Evolutionary conservation across 1,139 yeast species (phyloP).

Genomic region (Debaryomyces fabryi): DNA sequence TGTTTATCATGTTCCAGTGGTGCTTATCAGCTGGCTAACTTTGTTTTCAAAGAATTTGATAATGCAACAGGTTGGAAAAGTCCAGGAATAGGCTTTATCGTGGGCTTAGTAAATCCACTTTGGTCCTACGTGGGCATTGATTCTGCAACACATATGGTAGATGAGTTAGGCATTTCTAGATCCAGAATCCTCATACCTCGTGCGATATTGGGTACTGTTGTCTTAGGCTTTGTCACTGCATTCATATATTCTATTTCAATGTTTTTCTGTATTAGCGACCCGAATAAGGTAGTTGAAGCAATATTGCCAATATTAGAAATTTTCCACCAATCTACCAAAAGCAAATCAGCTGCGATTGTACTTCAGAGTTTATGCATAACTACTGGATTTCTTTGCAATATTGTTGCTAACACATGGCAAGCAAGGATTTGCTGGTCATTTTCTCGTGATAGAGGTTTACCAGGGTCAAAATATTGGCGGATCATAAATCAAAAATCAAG

Average conservation of each 20-base stretch:
- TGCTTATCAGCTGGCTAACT: constrained; percentile 54
- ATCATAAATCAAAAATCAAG: constrained; percentile 32
- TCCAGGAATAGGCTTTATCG: constrained; percentile 62
- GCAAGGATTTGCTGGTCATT: constrained; percentile 79
- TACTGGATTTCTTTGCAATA: constrained; percentile 71
- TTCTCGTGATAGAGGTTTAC: constrained; percentile 61
- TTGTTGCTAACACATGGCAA: constrained; percentile 77
- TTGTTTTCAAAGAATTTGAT: constrained; percentile 62
- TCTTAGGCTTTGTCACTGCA: constrained; percentile 65
- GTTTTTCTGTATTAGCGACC: constrained; percentile 61
- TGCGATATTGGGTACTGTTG: constrained; percentile 65
- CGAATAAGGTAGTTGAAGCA: constrained; percentile 50
- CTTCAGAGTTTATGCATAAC: constrained; percentile 59
- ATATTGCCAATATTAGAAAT: constrained; percentile 68
- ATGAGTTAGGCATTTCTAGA: constrained; percentile 57
- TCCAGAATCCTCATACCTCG: constrained; percentile 58
- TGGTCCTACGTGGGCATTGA: constrained; percentile 74
- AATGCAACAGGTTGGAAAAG: constrained; percentile 70
- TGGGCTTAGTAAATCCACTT: constrained; percentile 67
- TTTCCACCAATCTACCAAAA: constrained; percentile 57
- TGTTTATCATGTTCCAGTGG: constrained; percentile 58
- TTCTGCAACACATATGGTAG: constrained; percentile 72
- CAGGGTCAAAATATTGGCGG: constrained; percentile 39
- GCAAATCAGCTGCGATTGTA: constrained; percentile 59
- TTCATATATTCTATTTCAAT: constrained; percentile 61